phyloP scores from a whole-genome alignment of 2,329 filamentous ascomycete species.

The Nigrospora sphaerica region DNA sequence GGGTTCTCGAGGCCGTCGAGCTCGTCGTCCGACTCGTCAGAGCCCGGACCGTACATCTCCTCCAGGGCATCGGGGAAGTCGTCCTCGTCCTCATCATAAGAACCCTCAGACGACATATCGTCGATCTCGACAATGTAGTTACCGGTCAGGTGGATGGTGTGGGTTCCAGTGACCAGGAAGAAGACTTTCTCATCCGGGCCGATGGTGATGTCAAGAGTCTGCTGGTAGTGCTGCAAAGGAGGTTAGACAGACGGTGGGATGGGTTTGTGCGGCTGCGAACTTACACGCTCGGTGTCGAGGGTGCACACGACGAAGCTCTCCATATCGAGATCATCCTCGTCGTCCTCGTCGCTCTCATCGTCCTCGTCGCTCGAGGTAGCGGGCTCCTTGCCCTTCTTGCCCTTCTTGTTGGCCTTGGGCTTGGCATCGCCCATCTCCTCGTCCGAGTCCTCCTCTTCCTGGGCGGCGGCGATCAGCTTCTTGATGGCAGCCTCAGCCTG shows the following conservation, averaged over 20 bases:
- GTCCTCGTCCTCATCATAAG: conserved; percentile 45
- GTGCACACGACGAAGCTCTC: conserved; percentile 96
- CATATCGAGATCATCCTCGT: conserved; percentile 57
- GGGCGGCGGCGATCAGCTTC: conserved; percentile 66
- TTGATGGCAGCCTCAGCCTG: conserved; percentile 69
- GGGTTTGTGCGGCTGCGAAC: conserved; percentile 15
- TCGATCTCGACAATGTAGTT: conserved; percentile 83
- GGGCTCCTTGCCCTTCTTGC: conserved; percentile 65
- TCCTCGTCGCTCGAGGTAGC: conserved; percentile 38
- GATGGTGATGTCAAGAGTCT: conserved; percentile 88
- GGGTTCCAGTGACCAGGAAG: conserved; percentile 85
- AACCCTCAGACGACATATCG: conserved; percentile 48
- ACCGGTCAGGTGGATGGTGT: conserved; percentile 86
- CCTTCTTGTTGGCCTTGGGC: conserved; percentile 47
- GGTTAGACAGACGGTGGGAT: not conserved
- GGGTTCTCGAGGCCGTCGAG: conserved; percentile 73
- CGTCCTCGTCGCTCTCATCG: conserved; percentile 53
- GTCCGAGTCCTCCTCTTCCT: conserved; percentile 49
- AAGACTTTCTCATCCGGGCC: conserved; percentile 83
- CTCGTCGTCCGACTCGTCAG: conserved; percentile 65
- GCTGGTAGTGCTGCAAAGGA: conserved; percentile 73
- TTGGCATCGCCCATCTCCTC: conserved; percentile 64
- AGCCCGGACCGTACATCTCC: conserved; percentile 62
- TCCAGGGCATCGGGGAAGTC: conserved; percentile 75
- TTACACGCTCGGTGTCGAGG: conserved; percentile 84